Evolutionary conservation across 768 basidiomycete genomes (phyloP), one percentile per base, ranked within the genome.

Genomic region (Punctularia strigosozonata): DNA sequence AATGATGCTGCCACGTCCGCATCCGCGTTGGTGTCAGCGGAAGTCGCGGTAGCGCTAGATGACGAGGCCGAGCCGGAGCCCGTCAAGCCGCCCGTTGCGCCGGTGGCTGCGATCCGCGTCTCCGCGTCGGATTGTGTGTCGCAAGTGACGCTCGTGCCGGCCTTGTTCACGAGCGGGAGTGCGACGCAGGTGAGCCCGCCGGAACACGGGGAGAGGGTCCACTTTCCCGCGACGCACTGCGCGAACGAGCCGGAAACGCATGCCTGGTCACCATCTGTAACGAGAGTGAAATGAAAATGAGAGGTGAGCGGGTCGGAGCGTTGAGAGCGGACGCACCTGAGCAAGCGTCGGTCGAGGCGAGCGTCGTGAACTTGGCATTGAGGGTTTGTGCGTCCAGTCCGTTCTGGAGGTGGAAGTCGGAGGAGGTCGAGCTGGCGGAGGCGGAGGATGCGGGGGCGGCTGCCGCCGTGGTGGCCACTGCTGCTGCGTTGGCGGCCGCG

Each of bases 131-230:
- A 43, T 26, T 50, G 38, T 8, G 54, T 57, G 32, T 55, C 54
- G 49, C 65, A 66, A 8, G 61, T 44, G 39, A 66, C 34, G 39
- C 45, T 46, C 17, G 65, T 67, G 35, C 66, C 66, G 3, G 48
- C 45, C 31, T 45, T 48, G 44, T 65, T 64, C 7, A 65, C 61
- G 22, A 69, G 57, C 1, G 66, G 66, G 18, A 68, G 58, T 2
- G 64, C 68, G 20, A 54, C 51, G 50, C 68, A 69, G 12, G 25
- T 36, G 2, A 43, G 39, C 6, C 56, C 53, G 7, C 40, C 44
- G 6, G 55, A 38, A 48, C 68, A 69, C 4, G 41, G 24, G 1
- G 60, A 55, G 7, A 54, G 21, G 1, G 42, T 43, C 45, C 62
- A 69, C 33, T 53, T 52, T 28, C 58, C 60, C 22, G 43, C 47